A percentile compares a stretch with the other conserved stretches of the same genome.
Evolutionary conservation across 2,329 filamentous ascomycete species (phyloP).

Genomic region (Penicillium sp.): DNA sequence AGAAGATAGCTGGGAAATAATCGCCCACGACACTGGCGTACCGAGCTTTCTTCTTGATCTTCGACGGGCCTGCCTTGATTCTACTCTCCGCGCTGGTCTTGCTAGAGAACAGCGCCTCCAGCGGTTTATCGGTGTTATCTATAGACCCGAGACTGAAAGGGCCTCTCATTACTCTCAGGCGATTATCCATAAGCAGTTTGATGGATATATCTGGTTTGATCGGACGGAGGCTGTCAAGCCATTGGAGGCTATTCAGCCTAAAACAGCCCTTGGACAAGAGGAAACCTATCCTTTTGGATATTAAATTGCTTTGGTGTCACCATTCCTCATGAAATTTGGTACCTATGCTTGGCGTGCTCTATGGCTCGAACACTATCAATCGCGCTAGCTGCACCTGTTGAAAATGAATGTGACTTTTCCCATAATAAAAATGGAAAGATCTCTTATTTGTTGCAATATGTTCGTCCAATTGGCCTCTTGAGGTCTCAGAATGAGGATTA

Average conservation of each 20-base stretch:
- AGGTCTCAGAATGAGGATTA: no score
- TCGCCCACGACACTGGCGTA: conserved; percentile 50
- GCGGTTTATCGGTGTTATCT: conserved; percentile 56
- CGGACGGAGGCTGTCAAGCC: conserved; percentile 45
- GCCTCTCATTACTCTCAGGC: conserved; percentile 52
- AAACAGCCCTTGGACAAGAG: conserved; percentile 41
- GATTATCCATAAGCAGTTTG: conserved; percentile 50
- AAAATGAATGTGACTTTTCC: no score
- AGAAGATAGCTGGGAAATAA: conserved; percentile 50
- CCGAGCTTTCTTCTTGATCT: conserved; percentile 50
- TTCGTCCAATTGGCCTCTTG: no score
- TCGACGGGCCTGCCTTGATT: conserved; percentile 36
- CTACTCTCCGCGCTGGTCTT: conserved; percentile 38
- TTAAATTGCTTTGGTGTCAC: conserved; percentile 19
- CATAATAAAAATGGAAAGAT: no score
- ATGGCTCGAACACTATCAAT: no score
- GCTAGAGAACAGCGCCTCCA: conserved; percentile 43
- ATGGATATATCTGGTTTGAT: conserved; percentile 54
- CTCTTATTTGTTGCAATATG: no score
- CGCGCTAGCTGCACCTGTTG: no score
- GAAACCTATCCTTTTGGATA: conserved; percentile 57
- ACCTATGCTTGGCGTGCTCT: no score
- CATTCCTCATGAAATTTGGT: background rate
- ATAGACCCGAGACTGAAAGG: conserved; percentile 51
- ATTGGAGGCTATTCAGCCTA: conserved; percentile 49